phyloP scores from a whole-genome alignment of 495 filamentous ascomycete species.

The Amorphotheca resinae region DNA sequence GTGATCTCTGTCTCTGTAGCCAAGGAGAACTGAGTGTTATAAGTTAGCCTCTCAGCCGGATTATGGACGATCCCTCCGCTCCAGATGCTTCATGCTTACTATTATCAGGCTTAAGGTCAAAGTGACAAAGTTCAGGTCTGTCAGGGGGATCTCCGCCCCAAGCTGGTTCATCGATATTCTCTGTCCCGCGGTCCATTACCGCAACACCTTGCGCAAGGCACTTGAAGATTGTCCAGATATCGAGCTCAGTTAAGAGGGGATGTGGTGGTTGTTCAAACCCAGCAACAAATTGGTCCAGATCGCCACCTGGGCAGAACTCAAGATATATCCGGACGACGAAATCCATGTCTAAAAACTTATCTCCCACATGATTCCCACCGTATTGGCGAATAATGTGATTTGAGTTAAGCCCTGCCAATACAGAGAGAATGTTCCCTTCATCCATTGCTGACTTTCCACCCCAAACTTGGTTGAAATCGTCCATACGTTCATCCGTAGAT shows the following conservation, averaged over 20 bases:
- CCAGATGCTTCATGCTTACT: neutral
- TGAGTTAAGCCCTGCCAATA: neutral
- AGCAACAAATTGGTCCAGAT: conserved; percentile 1
- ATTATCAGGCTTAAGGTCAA: conserved; percentile 2
- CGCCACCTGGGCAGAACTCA: conserved; percentile 5
- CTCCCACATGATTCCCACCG: neutral
- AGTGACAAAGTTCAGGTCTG: neutral
- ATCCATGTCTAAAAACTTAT: conserved; percentile 1
- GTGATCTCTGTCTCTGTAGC: neutral
- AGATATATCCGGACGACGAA: neutral
- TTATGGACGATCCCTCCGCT: too few species aligned
- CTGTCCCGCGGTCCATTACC: conserved; percentile 1
- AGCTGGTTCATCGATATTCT: neutral
- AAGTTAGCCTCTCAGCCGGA: neutral
- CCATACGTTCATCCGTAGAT: neutral
- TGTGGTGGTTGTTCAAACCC: neutral
- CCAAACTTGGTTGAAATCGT: neutral
- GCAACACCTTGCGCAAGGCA: neutral
- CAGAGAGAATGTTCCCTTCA: neutral
- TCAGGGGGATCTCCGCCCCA: neutral
- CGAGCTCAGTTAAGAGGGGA: neutral
- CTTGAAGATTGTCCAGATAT: conserved; percentile 4
- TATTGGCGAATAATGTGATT: conserved; percentile 3
- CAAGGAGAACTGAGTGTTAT: neutral
- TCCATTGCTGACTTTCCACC: neutral